Percentiles rank a stretch among this genome's conserved stretches.
These are phyloP conservation scores for Gonium pectorale DNA, from an alignment of 139 green algal genomes.

Conservation along the genomic window DNA sequence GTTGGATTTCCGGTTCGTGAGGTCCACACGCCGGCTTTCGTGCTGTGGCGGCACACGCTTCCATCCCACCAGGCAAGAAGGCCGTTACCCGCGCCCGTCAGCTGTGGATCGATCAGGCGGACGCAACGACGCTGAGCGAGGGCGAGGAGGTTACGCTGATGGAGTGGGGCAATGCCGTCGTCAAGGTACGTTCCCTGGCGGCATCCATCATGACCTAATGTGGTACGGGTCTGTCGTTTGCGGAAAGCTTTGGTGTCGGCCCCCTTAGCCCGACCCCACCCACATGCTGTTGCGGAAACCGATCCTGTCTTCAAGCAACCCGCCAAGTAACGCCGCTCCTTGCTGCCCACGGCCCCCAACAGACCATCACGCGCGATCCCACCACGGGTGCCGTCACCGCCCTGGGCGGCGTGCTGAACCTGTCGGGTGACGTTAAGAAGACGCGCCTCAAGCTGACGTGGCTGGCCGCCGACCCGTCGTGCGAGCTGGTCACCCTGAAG, in stretches of 20 bases:
- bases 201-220: too few species aligned
- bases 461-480: slow-evolving; percentile 73
- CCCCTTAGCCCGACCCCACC: too few species aligned
- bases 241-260: too few species aligned
- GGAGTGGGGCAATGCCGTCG: slow-evolving; percentile 97
- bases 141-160: slow-evolving; percentile 97
- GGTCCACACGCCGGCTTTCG: too few species aligned
- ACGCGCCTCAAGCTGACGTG: slow-evolving; percentile 98
- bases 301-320: too few species aligned
- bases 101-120: slow-evolving; percentile 89
- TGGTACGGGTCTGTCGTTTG: too few species aligned
- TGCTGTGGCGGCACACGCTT: too few species aligned
- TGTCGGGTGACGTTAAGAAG: slow-evolving; percentile 93
- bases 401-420: slow-evolving; percentile 80
- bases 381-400: slow-evolving; percentile 53
- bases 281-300: too few species aligned
- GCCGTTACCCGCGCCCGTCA: slow-evolving; percentile 49
- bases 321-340: too few species aligned
- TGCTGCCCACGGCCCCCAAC: not conserved
- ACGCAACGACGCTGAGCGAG: slow-evolving; percentile 83
- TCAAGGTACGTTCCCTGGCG: slow-evolving; percentile 76
- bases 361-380: slow-evolving; percentile 54
- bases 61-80: slow-evolving; percentile 79
- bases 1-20: too few species aligned
- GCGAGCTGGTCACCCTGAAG: slow-evolving; percentile 58